Evolutionary conservation across 352 stramenopile species (phyloP).

Genomic region (Globisporangium rhizosaccharum): DNA sequence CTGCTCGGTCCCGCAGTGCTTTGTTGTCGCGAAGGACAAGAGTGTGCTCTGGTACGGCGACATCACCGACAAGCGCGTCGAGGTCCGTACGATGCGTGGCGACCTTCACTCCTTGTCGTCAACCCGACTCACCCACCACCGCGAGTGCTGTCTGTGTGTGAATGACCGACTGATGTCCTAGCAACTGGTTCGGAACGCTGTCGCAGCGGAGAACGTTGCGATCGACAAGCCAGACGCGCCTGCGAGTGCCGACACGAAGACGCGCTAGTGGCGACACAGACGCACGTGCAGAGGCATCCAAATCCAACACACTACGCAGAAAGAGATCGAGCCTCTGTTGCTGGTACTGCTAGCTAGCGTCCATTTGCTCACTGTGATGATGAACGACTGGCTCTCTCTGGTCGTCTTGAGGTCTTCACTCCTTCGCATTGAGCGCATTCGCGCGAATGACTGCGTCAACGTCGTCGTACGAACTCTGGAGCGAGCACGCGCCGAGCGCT

Average conservation of each 20-base stretch:
- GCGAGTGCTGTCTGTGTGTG: too few species aligned
- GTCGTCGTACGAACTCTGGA: constrained; percentile 33
- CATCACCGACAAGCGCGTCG: constrained; percentile 24
- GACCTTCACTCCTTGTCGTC: too few species aligned
- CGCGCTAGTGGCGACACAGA: too few species aligned
- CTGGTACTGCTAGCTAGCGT: background rate
- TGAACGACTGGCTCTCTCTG: background rate
- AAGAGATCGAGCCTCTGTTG: too few species aligned
- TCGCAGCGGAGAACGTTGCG: constrained; percentile 25
- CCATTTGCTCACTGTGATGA: too few species aligned
- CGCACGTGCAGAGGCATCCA: too few species aligned
- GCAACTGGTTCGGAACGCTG: constrained; percentile 27
- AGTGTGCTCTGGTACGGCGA: constrained; percentile 56
- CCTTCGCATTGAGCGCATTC: constrained; percentile 1
- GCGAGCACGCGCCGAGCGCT: constrained; percentile 48
- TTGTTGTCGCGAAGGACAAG: constrained; percentile 55
- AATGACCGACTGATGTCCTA: background rate
- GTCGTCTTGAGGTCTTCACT: background rate
- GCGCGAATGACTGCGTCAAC: constrained; percentile 32
- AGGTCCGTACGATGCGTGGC: constrained; percentile 30
- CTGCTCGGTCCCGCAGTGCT: constrained; percentile 44
- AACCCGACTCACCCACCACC: too few species aligned
- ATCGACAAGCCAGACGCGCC: background rate
- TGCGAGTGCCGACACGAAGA: background rate
- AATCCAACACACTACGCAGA: too few species aligned